Conservation (phyloP, 2,329 filamentous ascomycete species). For the Alternaria viburni region DNA sequence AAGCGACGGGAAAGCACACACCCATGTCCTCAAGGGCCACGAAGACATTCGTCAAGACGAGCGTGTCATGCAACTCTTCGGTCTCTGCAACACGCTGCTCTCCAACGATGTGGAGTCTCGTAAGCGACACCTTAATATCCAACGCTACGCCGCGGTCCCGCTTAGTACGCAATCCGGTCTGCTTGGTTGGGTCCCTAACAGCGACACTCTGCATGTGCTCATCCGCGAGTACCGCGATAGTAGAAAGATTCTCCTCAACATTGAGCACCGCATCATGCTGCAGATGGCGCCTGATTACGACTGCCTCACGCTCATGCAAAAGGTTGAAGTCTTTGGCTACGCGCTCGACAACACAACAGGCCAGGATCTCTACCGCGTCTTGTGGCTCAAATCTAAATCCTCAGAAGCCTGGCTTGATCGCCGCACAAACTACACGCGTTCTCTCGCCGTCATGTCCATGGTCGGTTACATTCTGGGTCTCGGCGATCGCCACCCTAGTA, state of each 20-base stretch:
- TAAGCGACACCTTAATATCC: conserved; percentile 95
- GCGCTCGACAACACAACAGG: conserved; percentile 98
- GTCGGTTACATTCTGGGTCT: conserved; percentile 99
- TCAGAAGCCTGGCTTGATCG: conserved; percentile 97
- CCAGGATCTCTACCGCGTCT: conserved; percentile 94
- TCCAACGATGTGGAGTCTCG: conserved; percentile 94
- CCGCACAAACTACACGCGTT: conserved; percentile 98
- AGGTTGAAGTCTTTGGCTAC: conserved; percentile 99
- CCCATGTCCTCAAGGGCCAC: conserved; percentile 95
- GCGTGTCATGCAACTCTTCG: conserved; percentile 99
- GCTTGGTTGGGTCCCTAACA: conserved; percentile 95
- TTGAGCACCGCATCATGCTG: conserved; percentile 99
- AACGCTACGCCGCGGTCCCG: conserved; percentile 95
- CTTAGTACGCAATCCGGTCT: conserved; percentile 95
- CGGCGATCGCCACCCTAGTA: conserved; percentile 95
- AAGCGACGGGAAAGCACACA: conserved; percentile 85
- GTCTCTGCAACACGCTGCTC: conserved; percentile 93
- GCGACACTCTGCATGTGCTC: conserved; percentile 93
- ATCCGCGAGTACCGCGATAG: conserved; percentile 98
- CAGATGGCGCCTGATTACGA: conserved; percentile 99
- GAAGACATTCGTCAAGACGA: conserved; percentile 99
- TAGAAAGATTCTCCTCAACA: conserved; percentile 96
- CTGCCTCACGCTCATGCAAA: conserved; percentile 98
- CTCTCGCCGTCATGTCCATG: conserved; percentile 99
- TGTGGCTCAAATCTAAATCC: conserved; percentile 99